phyloP scores from a whole-genome alignment of 352 stramenopile genomes.

The Thraustochytrium sp. region DNA sequence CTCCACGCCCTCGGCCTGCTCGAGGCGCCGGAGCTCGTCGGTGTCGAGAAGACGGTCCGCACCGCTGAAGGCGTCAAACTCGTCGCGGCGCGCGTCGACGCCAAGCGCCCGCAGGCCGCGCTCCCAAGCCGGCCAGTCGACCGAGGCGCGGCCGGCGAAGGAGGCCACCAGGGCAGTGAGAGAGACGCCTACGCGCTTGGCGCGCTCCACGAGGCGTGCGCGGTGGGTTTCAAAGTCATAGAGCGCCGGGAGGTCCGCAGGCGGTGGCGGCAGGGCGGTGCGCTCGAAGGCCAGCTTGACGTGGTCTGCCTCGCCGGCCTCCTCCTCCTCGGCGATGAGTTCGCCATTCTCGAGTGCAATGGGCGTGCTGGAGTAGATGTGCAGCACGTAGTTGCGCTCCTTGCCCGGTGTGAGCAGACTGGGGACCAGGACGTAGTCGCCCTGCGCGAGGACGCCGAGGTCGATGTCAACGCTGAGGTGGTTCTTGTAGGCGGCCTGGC shows the following conservation, averaged over 20 bases:
- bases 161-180: neutral
- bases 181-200: neutral
- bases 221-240: neutral
- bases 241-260: neutral
- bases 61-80: conserved; percentile 10
- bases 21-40: neutral
- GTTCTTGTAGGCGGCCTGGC: neutral
- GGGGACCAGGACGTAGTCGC: conserved; percentile 14
- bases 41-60: neutral
- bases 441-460: neutral
- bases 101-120: neutral
- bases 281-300: neutral
- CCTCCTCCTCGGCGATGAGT: conserved; percentile 35
- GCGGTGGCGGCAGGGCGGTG: neutral
- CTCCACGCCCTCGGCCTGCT: neutral
- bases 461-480: neutral
- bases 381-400: neutral
- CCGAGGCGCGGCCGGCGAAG: neutral
- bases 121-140: neutral
- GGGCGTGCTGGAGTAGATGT: neutral
- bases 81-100: neutral
- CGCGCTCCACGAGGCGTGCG: neutral
- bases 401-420: neutral
- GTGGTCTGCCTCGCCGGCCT: neutral
- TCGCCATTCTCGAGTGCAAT: conserved; percentile 9